Evolutionary conservation across 2,329 filamentous ascomycete species (phyloP), one percentile per base, ranked within the genome.

Genomic region (Alternaria sp.): DNA sequence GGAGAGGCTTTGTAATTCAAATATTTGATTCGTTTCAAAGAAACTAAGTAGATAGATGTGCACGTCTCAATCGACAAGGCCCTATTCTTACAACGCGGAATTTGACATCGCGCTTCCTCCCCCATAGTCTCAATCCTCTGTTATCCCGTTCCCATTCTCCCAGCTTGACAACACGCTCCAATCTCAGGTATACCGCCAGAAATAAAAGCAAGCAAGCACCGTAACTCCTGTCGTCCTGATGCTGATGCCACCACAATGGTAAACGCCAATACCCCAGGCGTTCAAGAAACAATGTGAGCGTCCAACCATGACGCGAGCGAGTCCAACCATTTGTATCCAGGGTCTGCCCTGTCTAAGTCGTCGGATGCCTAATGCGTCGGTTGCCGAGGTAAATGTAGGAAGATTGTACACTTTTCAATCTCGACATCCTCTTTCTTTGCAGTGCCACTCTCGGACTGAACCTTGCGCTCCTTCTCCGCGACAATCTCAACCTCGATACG

Each of bases 401-500:
- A 91, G 26, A 96, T 84, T 1, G 89, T 93, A 61, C 93, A 85
- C 71, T 90, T 91, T 82, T 97, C 93, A 66, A 94, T 83, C 76
- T 96, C 93, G 36, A 90, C 86, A 65, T 90, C 79, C 59, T 62
- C 59, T 19, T 62, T 62, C 55, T 73, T 78, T 12, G 63, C 62
- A 49, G 67, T 62, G 17, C 67, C 74, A 7, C 73, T 71, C 50
- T 76, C 72, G 9, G 63, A 32, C 47, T 69, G 62, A 45, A 65
- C 56, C 61, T 68, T 71, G 84, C 87, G 1, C 86, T 88, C 66
- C 46, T 92, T 85, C 7, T 90, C 89, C 1, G 91, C 92, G 67
- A 93, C 88, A 61, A 95, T 84, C 72, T 95, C 91, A 8, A 96
- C 85, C 71, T 93, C 91, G 54, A 97, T 86, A 49, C 90, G 86